Percentiles rank a stretch among this genome's conserved stretches.
Evolutionary conservation across 805 yeast genomes (phyloP).

Genomic region (Huiozyma sinensis): DNA sequence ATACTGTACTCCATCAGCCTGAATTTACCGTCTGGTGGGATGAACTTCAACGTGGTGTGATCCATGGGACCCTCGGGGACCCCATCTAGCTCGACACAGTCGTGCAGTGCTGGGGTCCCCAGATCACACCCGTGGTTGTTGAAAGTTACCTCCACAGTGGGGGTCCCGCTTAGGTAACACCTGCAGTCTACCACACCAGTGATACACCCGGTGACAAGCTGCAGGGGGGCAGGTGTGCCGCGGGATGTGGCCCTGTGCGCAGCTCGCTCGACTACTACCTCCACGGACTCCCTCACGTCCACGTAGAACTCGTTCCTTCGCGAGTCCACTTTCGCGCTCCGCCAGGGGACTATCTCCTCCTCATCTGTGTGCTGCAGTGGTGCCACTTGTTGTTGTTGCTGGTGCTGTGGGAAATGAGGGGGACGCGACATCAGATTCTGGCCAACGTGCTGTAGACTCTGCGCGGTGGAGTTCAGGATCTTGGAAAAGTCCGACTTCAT

Average conservation of each 20-base stretch:
- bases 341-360: slow-evolving; percentile 56
- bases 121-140: slow-evolving; percentile 36
- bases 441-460: neutral
- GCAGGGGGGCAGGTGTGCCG: neutral
- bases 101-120: slow-evolving; percentile 59
- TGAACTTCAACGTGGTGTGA: slow-evolving; percentile 38
- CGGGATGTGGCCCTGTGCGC: neutral
- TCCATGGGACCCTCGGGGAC: neutral
- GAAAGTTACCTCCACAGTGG: slow-evolving; percentile 53
- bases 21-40: slow-evolving; percentile 82
- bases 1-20: slow-evolving; percentile 52
- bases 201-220: slow-evolving; percentile 30
- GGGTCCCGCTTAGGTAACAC: slow-evolving; percentile 66
- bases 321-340: slow-evolving; percentile 57
- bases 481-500: slow-evolving; percentile 28
- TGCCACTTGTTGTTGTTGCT: neutral
- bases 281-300: slow-evolving; percentile 59
- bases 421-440: neutral
- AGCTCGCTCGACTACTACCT: slow-evolving; percentile 32
- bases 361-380: slow-evolving; percentile 1
- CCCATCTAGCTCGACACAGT: slow-evolving; percentile 43
- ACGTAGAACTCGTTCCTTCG: slow-evolving; percentile 78
- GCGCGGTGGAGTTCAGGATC: slow-evolving; percentile 30
- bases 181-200: slow-evolving; percentile 55
- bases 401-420: neutral